Evolutionary conservation across 495 filamentous ascomycete genomes (phyloP), one percentile per base, ranked within the genome.

Genomic region (Talaromyces thailandensis): DNA sequence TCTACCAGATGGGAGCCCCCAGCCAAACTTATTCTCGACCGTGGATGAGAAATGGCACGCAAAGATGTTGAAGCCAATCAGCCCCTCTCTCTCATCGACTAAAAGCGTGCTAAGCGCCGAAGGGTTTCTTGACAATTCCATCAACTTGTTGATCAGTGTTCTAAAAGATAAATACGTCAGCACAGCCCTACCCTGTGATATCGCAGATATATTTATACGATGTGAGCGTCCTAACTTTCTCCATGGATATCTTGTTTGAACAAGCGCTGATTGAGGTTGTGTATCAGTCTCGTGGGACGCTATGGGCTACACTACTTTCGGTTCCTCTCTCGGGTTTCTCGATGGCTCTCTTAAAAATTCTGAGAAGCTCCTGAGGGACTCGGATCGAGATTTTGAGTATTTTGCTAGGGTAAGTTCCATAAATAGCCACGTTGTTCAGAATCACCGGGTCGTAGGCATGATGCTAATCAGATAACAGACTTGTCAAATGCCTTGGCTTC

Each of bases 251-350:
- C 9, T 11, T 28, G 16, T 6, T 45, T 16, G 24, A 43, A 18
- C n/a, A 16, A 26, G 7, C 11, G 23, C 50, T 28, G n/a, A 53
- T 24, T 53, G 3, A 8, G 14, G 21, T 53, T 53, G 4, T 29
- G 32, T 21, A 5, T 8, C 53, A 76, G 73, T 73, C 62, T 74
- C 75, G 18, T 77, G 71, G 69, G 75, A 76, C 61, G 65, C 63
- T 3, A 73, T 76, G 62, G 68, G 71, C 35, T 66, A 74, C 50
- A 63, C 69, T 31, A 76, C 73, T 29, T 75, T 75, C 60, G 70
- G 67, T 8, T 53, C 70, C 31, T 48, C 64, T 64, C 37, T 60
- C 73, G 4, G 72, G 70, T n/a, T 69, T 43, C 63, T 66, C 60
- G 55, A 73, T 62, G 50, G 64, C 60, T 21, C 50, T 28, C 50